Conservation (phyloP, 129 eudicot genomes). For the Saposhnikovia divaricata region DNA sequence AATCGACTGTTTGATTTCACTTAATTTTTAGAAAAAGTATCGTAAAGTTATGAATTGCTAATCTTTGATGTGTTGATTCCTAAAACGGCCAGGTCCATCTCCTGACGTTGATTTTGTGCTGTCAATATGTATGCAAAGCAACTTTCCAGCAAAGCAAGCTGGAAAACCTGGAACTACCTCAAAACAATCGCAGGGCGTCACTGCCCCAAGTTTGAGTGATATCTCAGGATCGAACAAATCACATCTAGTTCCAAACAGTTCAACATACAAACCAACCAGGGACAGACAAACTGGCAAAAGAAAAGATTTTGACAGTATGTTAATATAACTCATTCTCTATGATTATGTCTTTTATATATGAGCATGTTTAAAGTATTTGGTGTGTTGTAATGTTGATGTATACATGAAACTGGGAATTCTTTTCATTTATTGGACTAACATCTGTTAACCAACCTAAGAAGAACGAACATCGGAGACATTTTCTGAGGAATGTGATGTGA, state of each 20-base stretch:
- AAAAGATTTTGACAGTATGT: conserved; percentile 65
- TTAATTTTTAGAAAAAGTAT: not conserved
- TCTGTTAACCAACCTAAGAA: not conserved
- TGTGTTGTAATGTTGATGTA: not conserved
- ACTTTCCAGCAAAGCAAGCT: conserved; percentile 30
- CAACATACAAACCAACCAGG: conserved; percentile 44
- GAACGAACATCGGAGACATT: not conserved
- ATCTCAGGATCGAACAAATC: conserved; percentile 57
- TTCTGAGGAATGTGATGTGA: too few relatives aligned
- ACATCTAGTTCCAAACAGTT: conserved; percentile 20
- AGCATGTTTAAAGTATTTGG: not conserved
- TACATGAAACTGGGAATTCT: not conserved
- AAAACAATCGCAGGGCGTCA: conserved; percentile 29
- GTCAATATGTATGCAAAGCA: conserved; percentile 83
- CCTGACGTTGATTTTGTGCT: conserved; percentile 89
- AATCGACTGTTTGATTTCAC: not conserved
- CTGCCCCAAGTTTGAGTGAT: conserved; percentile 60
- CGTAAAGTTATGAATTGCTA: not conserved
- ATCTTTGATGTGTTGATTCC: conserved; percentile 13
- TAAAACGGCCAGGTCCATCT: conserved; percentile 56
- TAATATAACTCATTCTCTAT: conserved; percentile 3
- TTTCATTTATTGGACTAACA: not conserved
- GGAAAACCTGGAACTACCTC: conserved; percentile 31
- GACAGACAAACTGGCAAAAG: conserved; percentile 70
- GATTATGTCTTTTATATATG: not conserved